Evolutionary conservation across 2,329 filamentous ascomycete species (phyloP).

Genomic region (Aspergillus ibericus): DNA sequence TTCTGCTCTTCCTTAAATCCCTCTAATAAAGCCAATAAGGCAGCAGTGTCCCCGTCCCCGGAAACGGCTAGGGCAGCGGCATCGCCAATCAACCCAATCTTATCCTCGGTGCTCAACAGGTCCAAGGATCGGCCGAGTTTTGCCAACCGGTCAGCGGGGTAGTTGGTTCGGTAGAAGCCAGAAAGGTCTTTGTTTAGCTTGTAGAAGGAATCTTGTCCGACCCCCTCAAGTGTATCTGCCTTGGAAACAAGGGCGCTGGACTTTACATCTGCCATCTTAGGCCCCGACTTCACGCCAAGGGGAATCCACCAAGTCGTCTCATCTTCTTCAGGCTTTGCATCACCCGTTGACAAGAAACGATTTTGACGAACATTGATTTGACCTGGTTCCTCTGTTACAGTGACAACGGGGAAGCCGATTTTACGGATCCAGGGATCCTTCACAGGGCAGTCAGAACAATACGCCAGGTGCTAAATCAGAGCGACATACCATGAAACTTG

Average conservation of each 20-base stretch:
- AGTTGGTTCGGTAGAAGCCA: slow-evolving; percentile 91
- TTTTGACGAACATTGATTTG: slow-evolving; percentile 81
- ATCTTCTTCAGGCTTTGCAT: slow-evolving; percentile 88
- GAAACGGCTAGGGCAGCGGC: slow-evolving; percentile 86
- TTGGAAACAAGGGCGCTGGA: slow-evolving; percentile 71
- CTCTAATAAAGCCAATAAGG: slow-evolving; percentile 78
- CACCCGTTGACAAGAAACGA: slow-evolving; percentile 87
- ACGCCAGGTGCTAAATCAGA: not conserved
- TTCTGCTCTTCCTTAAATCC: slow-evolving; percentile 80
- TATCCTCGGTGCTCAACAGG: slow-evolving; percentile 78
- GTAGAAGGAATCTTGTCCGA: slow-evolving; percentile 78
- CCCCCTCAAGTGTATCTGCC: slow-evolving; percentile 66
- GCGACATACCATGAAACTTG: slow-evolving; percentile 69
- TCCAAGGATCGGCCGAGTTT: slow-evolving; percentile 77
- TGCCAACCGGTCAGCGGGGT: slow-evolving; percentile 77
- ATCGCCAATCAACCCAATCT: slow-evolving; percentile 88
- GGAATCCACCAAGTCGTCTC: slow-evolving; percentile 95
- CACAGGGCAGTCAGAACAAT: slow-evolving; percentile 13
- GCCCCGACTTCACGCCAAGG: slow-evolving; percentile 76
- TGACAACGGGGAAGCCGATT: slow-evolving; percentile 91
- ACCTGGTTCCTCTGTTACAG: slow-evolving; percentile 77
- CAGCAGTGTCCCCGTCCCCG: slow-evolving; percentile 77
- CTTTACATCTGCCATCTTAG: slow-evolving; percentile 61
- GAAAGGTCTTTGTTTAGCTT: slow-evolving; percentile 89
- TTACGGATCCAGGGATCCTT: slow-evolving; percentile 85